Conservation (phyloP, 768 basidiomycete genomes). For the Amanita inopinata region DNA sequence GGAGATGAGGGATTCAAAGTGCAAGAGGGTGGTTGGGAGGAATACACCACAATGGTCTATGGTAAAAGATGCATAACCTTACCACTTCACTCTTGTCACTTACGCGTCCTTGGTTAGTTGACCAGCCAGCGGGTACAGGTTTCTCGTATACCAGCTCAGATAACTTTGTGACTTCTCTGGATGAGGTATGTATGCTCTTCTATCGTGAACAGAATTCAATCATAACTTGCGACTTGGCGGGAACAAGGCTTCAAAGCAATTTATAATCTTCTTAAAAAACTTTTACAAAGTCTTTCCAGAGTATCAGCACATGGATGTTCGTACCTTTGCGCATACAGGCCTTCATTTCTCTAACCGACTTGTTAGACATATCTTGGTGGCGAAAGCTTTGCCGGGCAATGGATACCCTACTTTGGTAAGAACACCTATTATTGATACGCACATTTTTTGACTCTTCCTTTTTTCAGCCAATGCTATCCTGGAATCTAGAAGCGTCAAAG, state of each 20-base stretch:
- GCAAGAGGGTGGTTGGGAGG: constrained; percentile 91
- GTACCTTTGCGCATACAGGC: constrained; percentile 21
- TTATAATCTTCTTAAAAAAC: constrained; percentile 77
- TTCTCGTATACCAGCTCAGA: constrained; percentile 86
- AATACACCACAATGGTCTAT: constrained; percentile 90
- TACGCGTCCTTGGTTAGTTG: constrained; percentile 57
- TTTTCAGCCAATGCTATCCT: constrained; percentile 68
- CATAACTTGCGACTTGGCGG: too few species aligned
- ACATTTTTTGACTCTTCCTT: background rate
- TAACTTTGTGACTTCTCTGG: constrained; percentile 70
- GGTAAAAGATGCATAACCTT: constrained; percentile 36
- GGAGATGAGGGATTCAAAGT: constrained; percentile 61
- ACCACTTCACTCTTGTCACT: background rate
- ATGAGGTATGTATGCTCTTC: constrained; percentile 33
- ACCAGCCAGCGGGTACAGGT: constrained; percentile 96
- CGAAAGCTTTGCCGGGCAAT: constrained; percentile 96
- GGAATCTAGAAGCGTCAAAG: constrained; percentile 40
- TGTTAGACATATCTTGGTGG: constrained; percentile 88
- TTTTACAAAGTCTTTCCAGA: constrained; percentile 93
- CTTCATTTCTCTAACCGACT: background rate
- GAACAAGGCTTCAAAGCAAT: constrained; percentile 59
- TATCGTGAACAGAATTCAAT: too few species aligned
- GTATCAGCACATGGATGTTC: constrained; percentile 68
- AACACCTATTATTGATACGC: background rate
- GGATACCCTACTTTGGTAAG: constrained; percentile 90